Evolutionary conservation across 2,329 filamentous ascomycete genomes (phyloP).

Genomic region (Polychaeton citri): DNA sequence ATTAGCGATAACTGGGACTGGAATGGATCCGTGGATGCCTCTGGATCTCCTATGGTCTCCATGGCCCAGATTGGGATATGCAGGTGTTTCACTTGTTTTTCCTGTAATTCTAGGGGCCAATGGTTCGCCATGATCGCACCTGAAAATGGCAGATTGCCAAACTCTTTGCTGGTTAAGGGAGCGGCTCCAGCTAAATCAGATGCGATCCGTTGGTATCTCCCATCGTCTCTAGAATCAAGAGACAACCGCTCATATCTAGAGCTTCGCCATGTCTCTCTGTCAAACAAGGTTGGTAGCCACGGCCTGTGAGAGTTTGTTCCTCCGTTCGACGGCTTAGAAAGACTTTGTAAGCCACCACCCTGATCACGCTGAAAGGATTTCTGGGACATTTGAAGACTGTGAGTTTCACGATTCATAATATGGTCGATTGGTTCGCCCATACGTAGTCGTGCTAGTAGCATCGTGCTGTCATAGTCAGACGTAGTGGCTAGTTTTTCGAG

Average conservation of each 20-base stretch:
- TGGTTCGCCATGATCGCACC: too few species aligned
- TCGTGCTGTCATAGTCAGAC: constrained; percentile 1
- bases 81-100: not conserved
- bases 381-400: not conserved
- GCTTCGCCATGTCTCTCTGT: constrained; percentile 1
- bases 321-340: too few species aligned
- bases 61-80: not conserved
- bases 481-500: not conserved
- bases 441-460: constrained; percentile 1
- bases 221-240: too few species aligned
- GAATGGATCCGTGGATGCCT: constrained; percentile 1
- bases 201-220: not conserved
- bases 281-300: too few species aligned
- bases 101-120: too few species aligned
- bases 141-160: too few species aligned
- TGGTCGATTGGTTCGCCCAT: not conserved
- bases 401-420: too few species aligned
- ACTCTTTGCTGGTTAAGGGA: not conserved
- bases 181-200: constrained; percentile 1
- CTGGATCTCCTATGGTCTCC: not conserved
- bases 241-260: not conserved
- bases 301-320: too few species aligned
- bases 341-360: not conserved
- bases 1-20: not conserved
- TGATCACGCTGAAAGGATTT: too few species aligned